Percentiles rank a stretch among this genome's conserved stretches.
phyloP scores from a whole-genome alignment of 2,329 filamentous ascomycete species.

The Neoascochyta sp. region DNA sequence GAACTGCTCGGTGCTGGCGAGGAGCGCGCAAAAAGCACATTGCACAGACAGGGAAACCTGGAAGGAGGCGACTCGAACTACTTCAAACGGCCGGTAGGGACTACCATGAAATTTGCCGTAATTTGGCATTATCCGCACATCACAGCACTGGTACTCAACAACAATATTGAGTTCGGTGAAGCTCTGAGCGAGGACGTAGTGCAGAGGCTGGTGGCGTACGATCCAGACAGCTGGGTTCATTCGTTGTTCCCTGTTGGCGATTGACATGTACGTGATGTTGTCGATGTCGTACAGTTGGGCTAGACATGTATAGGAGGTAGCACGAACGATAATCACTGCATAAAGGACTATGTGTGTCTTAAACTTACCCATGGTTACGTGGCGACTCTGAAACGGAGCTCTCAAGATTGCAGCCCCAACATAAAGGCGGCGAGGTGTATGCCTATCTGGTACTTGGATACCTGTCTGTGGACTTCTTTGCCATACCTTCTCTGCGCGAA shows the following conservation, averaged over 20 bases:
- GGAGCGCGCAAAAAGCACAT: constrained; percentile 64
- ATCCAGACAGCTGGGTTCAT: constrained; percentile 33
- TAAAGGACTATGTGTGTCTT: no score
- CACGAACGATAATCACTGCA: no score
- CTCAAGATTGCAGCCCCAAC: no score
- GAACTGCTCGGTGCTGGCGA: constrained; percentile 66
- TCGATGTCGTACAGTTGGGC: no score
- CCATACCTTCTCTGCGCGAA: no score
- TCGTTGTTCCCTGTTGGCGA: constrained; percentile 40
- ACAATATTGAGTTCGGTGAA: constrained; percentile 37
- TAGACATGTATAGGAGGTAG: no score
- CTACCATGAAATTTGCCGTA: constrained; percentile 59
- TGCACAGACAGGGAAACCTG: constrained; percentile 56
- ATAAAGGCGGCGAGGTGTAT: no score
- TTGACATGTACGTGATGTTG: no score
- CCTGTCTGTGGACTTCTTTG: no score
- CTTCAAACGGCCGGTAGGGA: constrained; percentile 61
- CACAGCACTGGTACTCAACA: constrained; percentile 36
- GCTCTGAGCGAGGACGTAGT: constrained; percentile 35
- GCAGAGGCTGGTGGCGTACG: constrained; percentile 34
- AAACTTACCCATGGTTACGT: no score
- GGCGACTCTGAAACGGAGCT: no score
- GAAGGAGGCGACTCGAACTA: constrained; percentile 67
- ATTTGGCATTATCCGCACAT: constrained; percentile 33
- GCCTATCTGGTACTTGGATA: no score